Base-by-base conservation (phyloP, 192 early-diverging fungal species). In the Coemansia sp. region DNA sequence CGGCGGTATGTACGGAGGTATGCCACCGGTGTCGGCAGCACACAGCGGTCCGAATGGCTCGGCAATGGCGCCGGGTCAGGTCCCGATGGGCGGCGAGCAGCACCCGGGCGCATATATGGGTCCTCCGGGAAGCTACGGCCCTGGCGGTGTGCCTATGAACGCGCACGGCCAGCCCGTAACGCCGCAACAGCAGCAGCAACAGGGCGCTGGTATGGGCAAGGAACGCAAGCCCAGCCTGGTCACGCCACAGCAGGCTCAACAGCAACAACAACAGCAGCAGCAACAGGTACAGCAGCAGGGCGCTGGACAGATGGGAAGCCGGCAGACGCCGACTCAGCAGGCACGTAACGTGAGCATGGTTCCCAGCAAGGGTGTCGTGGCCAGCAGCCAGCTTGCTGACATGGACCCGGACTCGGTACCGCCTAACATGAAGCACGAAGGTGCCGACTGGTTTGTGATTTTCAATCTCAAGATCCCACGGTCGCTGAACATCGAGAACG, bases 371-470 rank as follows among this genome's bases (percentile, higher is more conserved):
- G 56, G 69, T 29, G 74, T 70, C 0, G 68, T 61, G 12, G 81
- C 75, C 54, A 83, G 82, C 29, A 83, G 66, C 66, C 77, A 75
- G 72, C 72, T 92, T 40, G 86, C 87, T 28, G 92, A 93, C 62
- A 83, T 94, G 63, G 91, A 94, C 73, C 89, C 89, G 4, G 92
- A 93, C 34, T 87, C 79, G 22, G 87, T 92, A 17, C 91, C 90
- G 3, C 71, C 88, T 7, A 87, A 85, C 59, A 38, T 89, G 69
- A 93, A 91, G 75, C 89, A 85, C 45, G 92, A 94, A 74, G 91
- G 92, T 48, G 57, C 74, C 0, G 95, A 96, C 82, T 96, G 94
- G 93, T 89, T 91, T 79, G 94, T 91, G 28, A 85, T 97, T 28
- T 89, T 87, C 68, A 91, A 91, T 64, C 87, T 86, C 3, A 89